Evolutionary conservation across 768 basidiomycete genomes (phyloP).

Genomic region (Hericium erinaceus): DNA sequence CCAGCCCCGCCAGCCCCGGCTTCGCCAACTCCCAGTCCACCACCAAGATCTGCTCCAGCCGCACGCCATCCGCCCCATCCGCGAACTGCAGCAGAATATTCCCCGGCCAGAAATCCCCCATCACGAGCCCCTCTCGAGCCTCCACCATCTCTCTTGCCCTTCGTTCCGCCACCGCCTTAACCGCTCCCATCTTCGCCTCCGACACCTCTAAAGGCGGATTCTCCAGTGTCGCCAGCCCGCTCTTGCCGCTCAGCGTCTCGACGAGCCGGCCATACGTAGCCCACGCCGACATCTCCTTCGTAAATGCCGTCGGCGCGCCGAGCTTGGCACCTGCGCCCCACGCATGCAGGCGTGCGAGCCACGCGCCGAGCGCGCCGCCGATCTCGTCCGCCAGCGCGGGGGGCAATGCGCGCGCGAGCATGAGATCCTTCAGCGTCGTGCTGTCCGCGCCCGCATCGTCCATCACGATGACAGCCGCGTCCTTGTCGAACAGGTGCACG

Average conservation of each 20-base stretch:
- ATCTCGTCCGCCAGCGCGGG: slow-evolving; percentile 31
- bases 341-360: slow-evolving; percentile 43
- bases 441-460: slow-evolving; percentile 43
- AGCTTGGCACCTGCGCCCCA: slow-evolving; percentile 28
- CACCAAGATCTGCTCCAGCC: slow-evolving; percentile 34
- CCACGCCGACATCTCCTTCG: slow-evolving; percentile 30
- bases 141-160: slow-evolving; percentile 23
- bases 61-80: slow-evolving; percentile 17
- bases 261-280: slow-evolving; percentile 37
- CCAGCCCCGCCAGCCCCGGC: slow-evolving; percentile 46
- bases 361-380: slow-evolving; percentile 44
- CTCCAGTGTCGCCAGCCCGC: slow-evolving; percentile 15
- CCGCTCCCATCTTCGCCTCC: slow-evolving; percentile 25
- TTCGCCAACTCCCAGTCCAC: slow-evolving; percentile 62
- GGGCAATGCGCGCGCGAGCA: slow-evolving; percentile 21
- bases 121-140: slow-evolving; percentile 26
- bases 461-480: slow-evolving; percentile 46
- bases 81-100: slow-evolving; percentile 44
- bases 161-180: slow-evolving; percentile 25
- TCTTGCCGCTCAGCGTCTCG: slow-evolving; percentile 12
- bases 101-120: slow-evolving; percentile 73
- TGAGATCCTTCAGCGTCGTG: slow-evolving; percentile 31
- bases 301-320: slow-evolving; percentile 10
- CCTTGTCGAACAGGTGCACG: slow-evolving; percentile 41
- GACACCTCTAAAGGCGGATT: slow-evolving; percentile 34